Base-by-base conservation (phyloP, 2,329 filamentous ascomycete species). In the Arachnopeziza araneosa region DNA sequence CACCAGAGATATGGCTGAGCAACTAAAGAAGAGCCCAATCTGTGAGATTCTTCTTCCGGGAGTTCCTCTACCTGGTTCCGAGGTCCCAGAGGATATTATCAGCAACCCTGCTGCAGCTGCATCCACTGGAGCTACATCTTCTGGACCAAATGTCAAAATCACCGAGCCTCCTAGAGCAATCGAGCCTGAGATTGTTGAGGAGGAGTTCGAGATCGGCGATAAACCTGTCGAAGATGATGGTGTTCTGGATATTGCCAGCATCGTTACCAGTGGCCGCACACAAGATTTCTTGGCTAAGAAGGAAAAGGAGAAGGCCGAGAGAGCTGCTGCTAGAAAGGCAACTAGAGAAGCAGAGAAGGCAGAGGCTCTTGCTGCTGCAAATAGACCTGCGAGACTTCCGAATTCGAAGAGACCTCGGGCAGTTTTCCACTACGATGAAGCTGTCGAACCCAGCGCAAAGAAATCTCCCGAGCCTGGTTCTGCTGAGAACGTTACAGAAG, bases 211-310 rank as follows among this genome's bases (percentile, higher is more conserved):
- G 8, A 72, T 71, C 32, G 72, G 50, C 9, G 56, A 73, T n/a
- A 78, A 78, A 60, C 72, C 72, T 9, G 75, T 76, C 3, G 78
- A 80, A 1, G 83, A 86, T 1, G 90, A 93, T 60, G 90, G 90
- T 24, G 89, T 93, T 9, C 78, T 95, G 2, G 89, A 95, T 67
- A 89, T 95, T 53, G 91, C 90, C n/a, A 88, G 83, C 66, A 93
- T 95, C 65, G 90, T 95, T 44, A 89, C 89, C 1, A 89, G 86
- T 67, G 90, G 90, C 32, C 89, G 91, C 73, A 91, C 91, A 67
- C 85, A 86, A 67, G 90, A 95, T 68, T 93, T 92, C 68, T 77
- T 95, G 6, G 90, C 89, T 10, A 90, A 90, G 75, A 91, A 90
- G 72, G 90, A 93, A 70, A 89, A 86, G 71, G 89, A 93, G 70